phyloP scores from a whole-genome alignment of 1,139 yeast genomes.

The Torulaspora pretoriensis region DNA sequence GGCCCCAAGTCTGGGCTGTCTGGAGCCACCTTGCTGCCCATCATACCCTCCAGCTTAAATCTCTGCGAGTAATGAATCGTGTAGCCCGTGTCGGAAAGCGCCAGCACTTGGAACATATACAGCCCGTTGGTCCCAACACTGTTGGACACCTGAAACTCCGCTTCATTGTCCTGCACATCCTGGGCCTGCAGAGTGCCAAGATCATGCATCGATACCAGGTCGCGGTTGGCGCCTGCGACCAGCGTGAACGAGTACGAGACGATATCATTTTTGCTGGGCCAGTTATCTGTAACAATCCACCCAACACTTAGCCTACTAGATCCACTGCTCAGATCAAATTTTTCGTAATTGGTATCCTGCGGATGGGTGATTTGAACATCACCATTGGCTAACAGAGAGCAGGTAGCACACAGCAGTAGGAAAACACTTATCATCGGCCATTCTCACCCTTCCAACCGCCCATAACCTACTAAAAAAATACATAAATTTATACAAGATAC shows the following conservation, averaged over 20 bases:
- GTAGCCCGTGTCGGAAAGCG: constrained; percentile 42
- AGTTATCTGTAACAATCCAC: constrained; percentile 58
- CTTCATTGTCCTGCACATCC: constrained; percentile 33
- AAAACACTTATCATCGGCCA: neutral
- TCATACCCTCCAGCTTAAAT: constrained; percentile 64
- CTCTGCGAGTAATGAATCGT: constrained; percentile 66
- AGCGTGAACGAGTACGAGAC: constrained; percentile 50
- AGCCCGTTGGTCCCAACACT: constrained; percentile 53
- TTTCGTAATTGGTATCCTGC: neutral
- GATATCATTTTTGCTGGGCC: constrained; percentile 46
- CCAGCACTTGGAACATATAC: constrained; percentile 63
- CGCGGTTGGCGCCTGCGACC: constrained; percentile 63
- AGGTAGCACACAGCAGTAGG: neutral
- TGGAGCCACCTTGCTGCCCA: constrained; percentile 48
- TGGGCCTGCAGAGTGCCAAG: constrained; percentile 34
- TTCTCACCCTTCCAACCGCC: too few relatives aligned
- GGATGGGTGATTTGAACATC: constrained; percentile 10
- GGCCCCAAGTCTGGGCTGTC: constrained; percentile 41
- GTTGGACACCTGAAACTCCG: constrained; percentile 43
- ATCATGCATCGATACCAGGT: constrained; percentile 44
- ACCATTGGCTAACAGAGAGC: neutral
- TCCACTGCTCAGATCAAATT: constrained; percentile 31
- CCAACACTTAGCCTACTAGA: constrained; percentile 44
- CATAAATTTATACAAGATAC: too few relatives aligned
- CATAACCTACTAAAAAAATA: too few relatives aligned